Percentiles rank a stretch among this genome's conserved stretches.
phyloP scores from a whole-genome alignment of 2,329 filamentous ascomycete species.

The Plectosphaerella sp. region DNA sequence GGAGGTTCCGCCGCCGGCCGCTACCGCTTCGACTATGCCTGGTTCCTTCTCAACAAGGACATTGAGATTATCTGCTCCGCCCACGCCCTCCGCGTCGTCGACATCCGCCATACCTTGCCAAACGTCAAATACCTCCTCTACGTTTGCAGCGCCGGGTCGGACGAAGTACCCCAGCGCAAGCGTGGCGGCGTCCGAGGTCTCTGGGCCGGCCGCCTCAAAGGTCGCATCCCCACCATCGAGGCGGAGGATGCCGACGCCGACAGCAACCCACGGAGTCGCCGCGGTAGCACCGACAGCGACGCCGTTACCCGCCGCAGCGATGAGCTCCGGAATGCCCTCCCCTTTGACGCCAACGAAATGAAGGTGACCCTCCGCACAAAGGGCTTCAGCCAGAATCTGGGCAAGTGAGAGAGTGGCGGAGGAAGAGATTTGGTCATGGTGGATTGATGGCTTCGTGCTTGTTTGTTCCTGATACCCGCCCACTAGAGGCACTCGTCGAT shows the following conservation, averaged over 20 bases:
- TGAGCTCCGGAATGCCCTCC: constrained; percentile 30
- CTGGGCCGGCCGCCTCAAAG: constrained; percentile 43
- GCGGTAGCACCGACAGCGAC: constrained; percentile 41
- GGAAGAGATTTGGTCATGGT: no score
- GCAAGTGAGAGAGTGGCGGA: constrained; percentile 3
- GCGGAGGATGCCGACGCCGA: constrained; percentile 16
- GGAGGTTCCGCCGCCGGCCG: constrained; percentile 63
- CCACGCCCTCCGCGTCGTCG: constrained; percentile 74
- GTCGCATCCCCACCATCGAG: constrained; percentile 13
- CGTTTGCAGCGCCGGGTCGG: constrained; percentile 75
- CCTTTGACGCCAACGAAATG: constrained; percentile 40
- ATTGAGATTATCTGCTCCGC: constrained; percentile 67
- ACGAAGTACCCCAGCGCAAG: constrained; percentile 58
- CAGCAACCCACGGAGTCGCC: constrained; percentile 35
- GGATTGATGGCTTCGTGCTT: no score
- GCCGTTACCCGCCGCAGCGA: constrained; percentile 33
- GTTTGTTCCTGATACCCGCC: no score
- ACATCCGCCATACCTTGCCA: constrained; percentile 86
- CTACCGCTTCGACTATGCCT: constrained; percentile 92
- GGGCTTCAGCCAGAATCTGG: constrained; percentile 45
- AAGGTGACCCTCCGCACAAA: constrained; percentile 52
- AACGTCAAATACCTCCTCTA: constrained; percentile 93
- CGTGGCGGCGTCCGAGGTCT: constrained; percentile 57
- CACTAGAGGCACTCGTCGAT: no score
- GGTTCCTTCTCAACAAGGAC: constrained; percentile 95